Conservation (phyloP, 2,329 filamentous ascomycete species). For the Cercospora sp. region DNA sequence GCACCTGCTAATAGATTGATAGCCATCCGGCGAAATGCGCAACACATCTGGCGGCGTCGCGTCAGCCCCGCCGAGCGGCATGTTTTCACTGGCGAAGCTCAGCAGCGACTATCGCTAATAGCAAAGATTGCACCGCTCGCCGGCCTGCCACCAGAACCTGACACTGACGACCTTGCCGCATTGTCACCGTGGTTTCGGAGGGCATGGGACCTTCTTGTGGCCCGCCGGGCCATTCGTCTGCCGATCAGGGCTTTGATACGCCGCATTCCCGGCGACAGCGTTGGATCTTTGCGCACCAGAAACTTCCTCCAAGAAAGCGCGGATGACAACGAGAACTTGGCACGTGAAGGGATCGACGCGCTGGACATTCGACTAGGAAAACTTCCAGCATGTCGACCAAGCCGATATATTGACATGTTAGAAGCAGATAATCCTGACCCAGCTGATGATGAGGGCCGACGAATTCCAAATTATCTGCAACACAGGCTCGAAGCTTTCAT, state of each 20-base stretch:
- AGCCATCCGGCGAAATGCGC: background rate
- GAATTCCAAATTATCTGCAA: background rate
- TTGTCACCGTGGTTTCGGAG: background rate
- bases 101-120: background rate
- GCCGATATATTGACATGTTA: background rate
- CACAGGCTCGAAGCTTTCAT: background rate
- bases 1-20: background rate
- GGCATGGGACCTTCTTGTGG: conserved; percentile 1
- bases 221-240: background rate
- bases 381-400: background rate
- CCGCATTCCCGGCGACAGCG: background rate
- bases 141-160: background rate
- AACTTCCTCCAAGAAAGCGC: background rate
- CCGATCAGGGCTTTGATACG: background rate
- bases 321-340: background rate
- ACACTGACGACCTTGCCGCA: background rate
- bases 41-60: background rate
- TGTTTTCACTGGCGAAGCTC: background rate
- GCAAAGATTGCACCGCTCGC: background rate
- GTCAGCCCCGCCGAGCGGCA: background rate
- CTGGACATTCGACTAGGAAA: background rate
- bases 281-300: background rate
- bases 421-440: background rate
- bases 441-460: background rate
- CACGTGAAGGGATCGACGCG: background rate